phyloP scores from a whole-genome alignment of 31 red algal genomes.

The Endocladia muricata region DNA sequence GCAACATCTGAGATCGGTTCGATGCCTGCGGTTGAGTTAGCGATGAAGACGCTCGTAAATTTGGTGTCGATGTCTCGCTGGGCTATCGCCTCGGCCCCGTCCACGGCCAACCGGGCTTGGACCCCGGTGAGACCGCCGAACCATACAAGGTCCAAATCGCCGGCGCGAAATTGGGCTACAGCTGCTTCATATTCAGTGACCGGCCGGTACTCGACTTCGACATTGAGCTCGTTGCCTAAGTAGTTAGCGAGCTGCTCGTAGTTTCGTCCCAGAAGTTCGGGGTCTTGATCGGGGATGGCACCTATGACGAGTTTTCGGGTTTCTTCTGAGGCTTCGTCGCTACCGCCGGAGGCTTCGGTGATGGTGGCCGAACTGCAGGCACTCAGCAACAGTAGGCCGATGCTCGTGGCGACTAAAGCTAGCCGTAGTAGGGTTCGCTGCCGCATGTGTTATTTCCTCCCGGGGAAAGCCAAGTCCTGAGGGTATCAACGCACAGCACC shows the following conservation, averaged over 20 bases:
- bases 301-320: background rate
- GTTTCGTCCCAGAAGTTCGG: background rate
- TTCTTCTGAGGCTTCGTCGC: too few relatives aligned
- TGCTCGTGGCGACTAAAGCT: too few relatives aligned
- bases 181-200: background rate
- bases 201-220: background rate
- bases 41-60: background rate
- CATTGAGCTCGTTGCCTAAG: background rate
- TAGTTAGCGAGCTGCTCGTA: constrained; percentile 1
- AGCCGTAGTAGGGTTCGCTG: too few relatives aligned
- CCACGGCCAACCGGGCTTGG: background rate
- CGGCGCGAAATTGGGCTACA: background rate
- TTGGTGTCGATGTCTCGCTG: background rate
- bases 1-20: too few relatives aligned
- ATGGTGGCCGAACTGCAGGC: too few relatives aligned
- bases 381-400: too few relatives aligned
- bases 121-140: constrained; percentile 9
- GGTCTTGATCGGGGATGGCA: background rate
- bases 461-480: too few relatives aligned
- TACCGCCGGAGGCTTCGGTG: too few relatives aligned
- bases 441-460: too few relatives aligned
- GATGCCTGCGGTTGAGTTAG: background rate
- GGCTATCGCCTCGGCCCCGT: background rate
- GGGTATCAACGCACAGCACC: too few relatives aligned
- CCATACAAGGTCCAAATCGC: background rate